phyloP scores from a whole-genome alignment of 345 rosid species.

The Erysimum cheiranthoides region DNA sequence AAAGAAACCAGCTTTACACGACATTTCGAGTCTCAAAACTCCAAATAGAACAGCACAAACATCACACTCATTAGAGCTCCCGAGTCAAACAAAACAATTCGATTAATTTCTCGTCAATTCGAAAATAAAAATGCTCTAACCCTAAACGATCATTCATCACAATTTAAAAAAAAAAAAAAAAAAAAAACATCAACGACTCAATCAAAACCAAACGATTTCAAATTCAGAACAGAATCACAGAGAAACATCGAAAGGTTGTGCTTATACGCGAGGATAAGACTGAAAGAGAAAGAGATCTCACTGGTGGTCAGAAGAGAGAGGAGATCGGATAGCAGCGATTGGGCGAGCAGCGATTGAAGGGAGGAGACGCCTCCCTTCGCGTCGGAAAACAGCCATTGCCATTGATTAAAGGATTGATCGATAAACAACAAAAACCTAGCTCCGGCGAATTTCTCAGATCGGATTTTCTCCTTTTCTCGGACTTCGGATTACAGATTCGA shows the following conservation, averaged over 20 bases:
- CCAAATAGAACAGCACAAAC: constrained; percentile 3
- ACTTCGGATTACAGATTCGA: constrained; percentile 27
- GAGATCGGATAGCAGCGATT: constrained; percentile 56
- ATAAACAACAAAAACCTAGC: constrained; percentile 42
- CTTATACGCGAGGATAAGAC: neutral
- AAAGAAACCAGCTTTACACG: constrained; percentile 7
- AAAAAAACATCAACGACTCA: constrained; percentile 4
- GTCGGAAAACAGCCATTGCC: constrained; percentile 81
- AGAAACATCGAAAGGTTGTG: neutral
- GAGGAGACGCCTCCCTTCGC: constrained; percentile 82
- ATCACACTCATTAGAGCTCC: neutral
- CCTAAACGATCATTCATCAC: constrained; percentile 29
- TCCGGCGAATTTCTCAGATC: constrained; percentile 47
- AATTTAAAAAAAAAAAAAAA: neutral
- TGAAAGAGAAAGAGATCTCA: constrained; percentile 32
- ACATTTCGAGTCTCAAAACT: constrained; percentile 24
- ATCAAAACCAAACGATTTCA: constrained; percentile 5
- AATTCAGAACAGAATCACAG: neutral
- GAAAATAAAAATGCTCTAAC: constrained; percentile 11
- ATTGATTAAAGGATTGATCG: constrained; percentile 44
- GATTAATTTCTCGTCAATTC: neutral
- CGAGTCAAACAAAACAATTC: neutral
- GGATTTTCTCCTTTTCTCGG: constrained; percentile 9
- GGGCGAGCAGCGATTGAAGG: constrained; percentile 67
- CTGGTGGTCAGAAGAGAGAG: constrained; percentile 49